phyloP scores from a whole-genome alignment of 805 yeast genomes.

The Suhomyces prunicola region DNA sequence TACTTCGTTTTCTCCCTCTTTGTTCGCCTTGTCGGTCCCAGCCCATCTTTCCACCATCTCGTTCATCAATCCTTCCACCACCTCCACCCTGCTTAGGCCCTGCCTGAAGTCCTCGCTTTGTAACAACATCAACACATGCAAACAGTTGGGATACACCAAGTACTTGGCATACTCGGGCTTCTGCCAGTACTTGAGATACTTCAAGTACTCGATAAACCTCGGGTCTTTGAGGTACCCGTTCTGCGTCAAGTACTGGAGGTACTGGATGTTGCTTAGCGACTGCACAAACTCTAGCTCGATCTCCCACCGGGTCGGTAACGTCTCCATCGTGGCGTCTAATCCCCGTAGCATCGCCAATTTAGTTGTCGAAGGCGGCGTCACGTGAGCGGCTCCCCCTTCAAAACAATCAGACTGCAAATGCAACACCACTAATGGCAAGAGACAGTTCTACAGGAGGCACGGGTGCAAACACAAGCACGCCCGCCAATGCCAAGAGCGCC shows the following conservation, averaged over 20 bases:
- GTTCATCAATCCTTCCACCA: slow-evolving; percentile 58
- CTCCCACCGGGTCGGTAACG: slow-evolving; percentile 80
- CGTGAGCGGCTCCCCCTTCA: background rate
- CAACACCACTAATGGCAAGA: background rate
- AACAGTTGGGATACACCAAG: slow-evolving; percentile 82
- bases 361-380: background rate
- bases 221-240: slow-evolving; percentile 70
- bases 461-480: background rate
- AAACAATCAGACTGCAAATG: background rate
- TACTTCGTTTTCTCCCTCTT: background rate
- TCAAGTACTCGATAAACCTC: slow-evolving; percentile 68
- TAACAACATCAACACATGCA: slow-evolving; percentile 70
- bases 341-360: background rate
- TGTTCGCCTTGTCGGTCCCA: slow-evolving; percentile 24
- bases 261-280: slow-evolving; percentile 85
- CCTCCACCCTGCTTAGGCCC: slow-evolving; percentile 54
- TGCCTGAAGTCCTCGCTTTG: slow-evolving; percentile 52
- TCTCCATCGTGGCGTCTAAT: slow-evolving; percentile 9
- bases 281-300: slow-evolving; percentile 93
- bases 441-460: background rate
- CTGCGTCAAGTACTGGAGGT: slow-evolving; percentile 83
- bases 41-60: slow-evolving; percentile 75
- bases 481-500: background rate
- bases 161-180: slow-evolving; percentile 65
- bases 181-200: slow-evolving; percentile 85